These are phyloP conservation scores for Tetracentron sinense DNA, from an alignment of 164 flowering plant genomes.

Conservation along the genomic window DNA sequence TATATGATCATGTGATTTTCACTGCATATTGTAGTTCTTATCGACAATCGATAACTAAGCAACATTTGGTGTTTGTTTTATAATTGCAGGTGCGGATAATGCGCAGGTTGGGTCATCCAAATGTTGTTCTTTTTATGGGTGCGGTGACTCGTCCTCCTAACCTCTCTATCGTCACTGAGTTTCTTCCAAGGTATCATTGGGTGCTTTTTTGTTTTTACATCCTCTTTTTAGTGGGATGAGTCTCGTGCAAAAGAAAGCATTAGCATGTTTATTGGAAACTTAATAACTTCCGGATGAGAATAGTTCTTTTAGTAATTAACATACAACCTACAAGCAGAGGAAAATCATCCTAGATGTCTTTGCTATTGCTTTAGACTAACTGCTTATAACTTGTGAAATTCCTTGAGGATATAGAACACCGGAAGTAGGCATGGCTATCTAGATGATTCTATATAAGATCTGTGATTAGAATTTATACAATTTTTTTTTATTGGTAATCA, in stretches of 20 bases:
- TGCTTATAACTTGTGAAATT: too few relatives aligned
- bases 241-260: neutral
- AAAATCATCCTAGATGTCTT: neutral
- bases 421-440: too few relatives aligned
- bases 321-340: neutral
- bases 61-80: neutral
- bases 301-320: neutral
- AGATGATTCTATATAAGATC: too few relatives aligned
- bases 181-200: constrained; percentile 77
- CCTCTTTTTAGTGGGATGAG: neutral
- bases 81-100: constrained; percentile 79
- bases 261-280: neutral
- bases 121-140: constrained; percentile 94
- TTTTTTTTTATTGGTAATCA: too few relatives aligned
- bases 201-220: neutral
- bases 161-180: constrained; percentile 90
- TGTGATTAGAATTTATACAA: too few relatives aligned
- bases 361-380: neutral
- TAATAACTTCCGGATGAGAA: neutral
- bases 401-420: too few relatives aligned
- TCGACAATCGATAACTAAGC: neutral
- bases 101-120: constrained; percentile 97
- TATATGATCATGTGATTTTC: neutral
- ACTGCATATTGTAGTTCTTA: neutral
- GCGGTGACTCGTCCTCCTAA: constrained; percentile 98